Percentiles rank a stretch among this genome's conserved stretches.
phyloP scores from a whole-genome alignment of 495 filamentous ascomycete species.

The Hypoxylon trugodes region DNA sequence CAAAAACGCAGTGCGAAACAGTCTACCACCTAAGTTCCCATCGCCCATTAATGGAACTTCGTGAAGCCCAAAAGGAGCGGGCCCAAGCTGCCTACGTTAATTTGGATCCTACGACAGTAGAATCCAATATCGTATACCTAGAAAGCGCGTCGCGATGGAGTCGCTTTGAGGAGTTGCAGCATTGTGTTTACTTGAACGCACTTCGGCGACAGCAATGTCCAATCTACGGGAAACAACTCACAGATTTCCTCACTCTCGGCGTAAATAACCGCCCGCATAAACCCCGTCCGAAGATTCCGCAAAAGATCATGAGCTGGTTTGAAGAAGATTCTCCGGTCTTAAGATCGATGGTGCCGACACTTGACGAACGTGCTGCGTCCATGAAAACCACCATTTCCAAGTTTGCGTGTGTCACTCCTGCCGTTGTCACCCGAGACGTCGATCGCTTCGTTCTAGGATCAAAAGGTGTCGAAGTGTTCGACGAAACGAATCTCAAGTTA shows the following conservation, averaged over 20 bases:
- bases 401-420: slow-evolving; percentile 90
- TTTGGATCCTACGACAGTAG: slow-evolving; percentile 67
- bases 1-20: slow-evolving; percentile 66
- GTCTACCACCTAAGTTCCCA: slow-evolving; percentile 71
- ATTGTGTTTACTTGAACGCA: slow-evolving; percentile 81
- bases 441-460: slow-evolving; percentile 69
- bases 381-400: slow-evolving; percentile 81
- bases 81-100: slow-evolving; percentile 67
- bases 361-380: slow-evolving; percentile 73
- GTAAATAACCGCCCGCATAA: slow-evolving; percentile 61
- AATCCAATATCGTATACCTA: slow-evolving; percentile 74
- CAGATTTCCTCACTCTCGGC: slow-evolving; percentile 74
- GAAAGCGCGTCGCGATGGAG: slow-evolving; percentile 75
- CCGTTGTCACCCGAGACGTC: slow-evolving; percentile 82
- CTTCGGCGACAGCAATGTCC: slow-evolving; percentile 82
- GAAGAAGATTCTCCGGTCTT: slow-evolving; percentile 74
- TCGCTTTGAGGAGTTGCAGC: slow-evolving; percentile 80
- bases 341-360: slow-evolving; percentile 72
- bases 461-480: slow-evolving; percentile 67
- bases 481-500: slow-evolving; percentile 56
- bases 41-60: slow-evolving; percentile 66
- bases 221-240: slow-evolving; percentile 78
- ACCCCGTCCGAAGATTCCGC: slow-evolving; percentile 60
- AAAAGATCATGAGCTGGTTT: slow-evolving; percentile 74
- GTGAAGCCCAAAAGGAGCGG: slow-evolving; percentile 68